Evolutionary conservation across 306 rosid species (phyloP).

Genomic region (Castanopsis chinensis): DNA sequence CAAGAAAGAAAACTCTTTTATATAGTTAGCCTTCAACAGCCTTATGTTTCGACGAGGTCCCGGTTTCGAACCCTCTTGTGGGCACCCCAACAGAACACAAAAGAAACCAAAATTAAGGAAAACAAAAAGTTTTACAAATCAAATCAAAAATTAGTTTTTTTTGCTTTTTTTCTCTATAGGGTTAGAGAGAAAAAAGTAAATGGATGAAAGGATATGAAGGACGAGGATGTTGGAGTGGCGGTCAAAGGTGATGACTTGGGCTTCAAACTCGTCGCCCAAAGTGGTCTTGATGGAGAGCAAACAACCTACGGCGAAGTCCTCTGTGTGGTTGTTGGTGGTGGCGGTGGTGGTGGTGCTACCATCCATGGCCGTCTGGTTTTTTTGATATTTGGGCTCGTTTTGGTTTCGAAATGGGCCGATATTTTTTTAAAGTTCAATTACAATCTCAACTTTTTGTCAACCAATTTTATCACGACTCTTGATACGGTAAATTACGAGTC

Average conservation of each 20-base stretch:
- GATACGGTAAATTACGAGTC: too few relatives aligned
- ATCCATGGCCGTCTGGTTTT: constrained; percentile 45
- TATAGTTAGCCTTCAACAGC: constrained; percentile 67
- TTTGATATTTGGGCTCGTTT: neutral
- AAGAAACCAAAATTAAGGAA: constrained; percentile 8
- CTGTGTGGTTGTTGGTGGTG: constrained; percentile 26
- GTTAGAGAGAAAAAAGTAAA: neutral
- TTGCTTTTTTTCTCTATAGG: constrained; percentile 9
- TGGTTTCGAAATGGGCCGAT: neutral
- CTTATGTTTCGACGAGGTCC: constrained; percentile 71
- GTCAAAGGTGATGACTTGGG: constrained; percentile 82
- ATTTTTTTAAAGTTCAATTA: too few relatives aligned
- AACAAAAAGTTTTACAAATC: neutral
- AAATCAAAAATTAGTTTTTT: neutral
- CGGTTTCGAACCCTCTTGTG: constrained; percentile 59
- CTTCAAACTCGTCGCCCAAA: constrained; percentile 80
- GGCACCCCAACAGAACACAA: neutral
- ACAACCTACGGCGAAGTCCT: constrained; percentile 75
- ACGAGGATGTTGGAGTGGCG: constrained; percentile 79
- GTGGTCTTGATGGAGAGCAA: constrained; percentile 79
- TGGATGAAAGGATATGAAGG: constrained; percentile 60
- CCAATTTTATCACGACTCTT: too few relatives aligned
- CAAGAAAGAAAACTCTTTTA: constrained; percentile 65
- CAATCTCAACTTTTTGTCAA: too few relatives aligned
- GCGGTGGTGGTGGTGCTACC: constrained; percentile 19